These are phyloP conservation scores for Pseudogymnoascus sp. DNA, from an alignment of 2,329 filamentous ascomycete genomes.

Conservation along the genomic window DNA sequence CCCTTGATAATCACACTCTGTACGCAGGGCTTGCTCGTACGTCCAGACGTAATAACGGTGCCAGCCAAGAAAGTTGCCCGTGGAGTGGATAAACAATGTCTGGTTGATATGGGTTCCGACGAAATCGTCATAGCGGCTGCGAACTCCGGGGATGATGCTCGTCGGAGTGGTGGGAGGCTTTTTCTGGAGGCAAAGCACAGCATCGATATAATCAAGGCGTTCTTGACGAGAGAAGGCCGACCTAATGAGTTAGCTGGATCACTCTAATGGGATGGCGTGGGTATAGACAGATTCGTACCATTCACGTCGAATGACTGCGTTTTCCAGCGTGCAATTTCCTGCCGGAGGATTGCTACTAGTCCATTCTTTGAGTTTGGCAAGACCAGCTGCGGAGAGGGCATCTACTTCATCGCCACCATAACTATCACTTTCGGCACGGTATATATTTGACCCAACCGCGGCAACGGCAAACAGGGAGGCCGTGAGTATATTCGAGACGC, in stretches of 20 bases:
- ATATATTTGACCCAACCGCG: neutral
- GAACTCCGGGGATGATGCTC: slow-evolving; percentile 27
- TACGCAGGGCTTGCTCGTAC: slow-evolving; percentile 35
- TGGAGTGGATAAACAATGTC: slow-evolving; percentile 24
- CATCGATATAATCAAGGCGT: slow-evolving; percentile 29
- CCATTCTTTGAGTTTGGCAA: neutral
- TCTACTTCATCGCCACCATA: neutral
- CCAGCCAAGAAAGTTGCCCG: slow-evolving; percentile 35
- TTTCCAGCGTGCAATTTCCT: slow-evolving; percentile 30
- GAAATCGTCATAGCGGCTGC: slow-evolving; percentile 33
- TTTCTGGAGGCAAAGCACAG: slow-evolving; percentile 32
- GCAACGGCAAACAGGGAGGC: neutral
- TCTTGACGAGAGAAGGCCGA: slow-evolving; percentile 19
- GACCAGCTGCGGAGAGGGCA: neutral
- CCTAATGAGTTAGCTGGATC: neutral
- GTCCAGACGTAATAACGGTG: slow-evolving; percentile 36
- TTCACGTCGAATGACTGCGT: slow-evolving; percentile 34
- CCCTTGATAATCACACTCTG: slow-evolving; percentile 38
- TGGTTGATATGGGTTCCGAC: slow-evolving; percentile 32
- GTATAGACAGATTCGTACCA: slow-evolving; percentile 29
- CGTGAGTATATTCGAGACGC: neutral
- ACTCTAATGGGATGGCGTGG: neutral
- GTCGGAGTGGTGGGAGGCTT: slow-evolving; percentile 28
- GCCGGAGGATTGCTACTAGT: neutral
- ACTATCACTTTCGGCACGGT: neutral